Conservation (phyloP, 208 protist genomes). For the Leishmania lainsoni region DNA sequence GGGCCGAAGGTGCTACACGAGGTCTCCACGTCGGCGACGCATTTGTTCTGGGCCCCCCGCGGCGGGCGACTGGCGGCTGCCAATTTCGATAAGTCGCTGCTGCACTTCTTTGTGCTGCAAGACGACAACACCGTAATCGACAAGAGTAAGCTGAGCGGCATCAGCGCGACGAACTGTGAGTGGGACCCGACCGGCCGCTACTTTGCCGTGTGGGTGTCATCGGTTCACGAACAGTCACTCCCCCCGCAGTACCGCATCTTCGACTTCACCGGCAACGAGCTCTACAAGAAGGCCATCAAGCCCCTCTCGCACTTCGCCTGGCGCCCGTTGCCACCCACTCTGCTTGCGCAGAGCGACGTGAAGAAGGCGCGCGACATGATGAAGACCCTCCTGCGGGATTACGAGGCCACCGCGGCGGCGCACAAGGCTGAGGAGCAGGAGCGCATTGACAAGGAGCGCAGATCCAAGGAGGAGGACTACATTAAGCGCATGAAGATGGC, state of each 20-base stretch:
- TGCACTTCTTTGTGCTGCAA: slow-evolving; percentile 84
- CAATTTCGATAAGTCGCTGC: slow-evolving; percentile 84
- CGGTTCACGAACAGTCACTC: slow-evolving; percentile 53
- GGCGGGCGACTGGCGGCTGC: slow-evolving; percentile 67
- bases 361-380: slow-evolving; percentile 54
- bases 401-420: slow-evolving; percentile 56
- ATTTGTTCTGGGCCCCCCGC: slow-evolving; percentile 86
- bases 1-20: slow-evolving; percentile 72
- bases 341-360: slow-evolving; percentile 63
- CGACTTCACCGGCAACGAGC: slow-evolving; percentile 74
- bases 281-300: slow-evolving; percentile 62
- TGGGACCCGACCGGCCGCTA: slow-evolving; percentile 93
- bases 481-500: slow-evolving; percentile 77
- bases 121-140: slow-evolving; percentile 70
- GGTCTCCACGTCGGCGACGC: slow-evolving; percentile 58
- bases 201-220: slow-evolving; percentile 84
- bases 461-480: slow-evolving; percentile 76
- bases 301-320: slow-evolving; percentile 88
- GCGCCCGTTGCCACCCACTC: slow-evolving; percentile 80
- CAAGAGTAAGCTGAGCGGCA: slow-evolving; percentile 56
- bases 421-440: slow-evolving; percentile 45
- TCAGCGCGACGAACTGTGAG: slow-evolving; percentile 72
- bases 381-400: slow-evolving; percentile 66
- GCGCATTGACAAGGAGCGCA: slow-evolving; percentile 41
- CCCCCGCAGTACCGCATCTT: slow-evolving; percentile 86